Percentiles rank a stretch among this genome's conserved stretches.
Conservation (phyloP, 371 early-diverging fungal genomes). For the Lichtheimia hyalospora region DNA sequence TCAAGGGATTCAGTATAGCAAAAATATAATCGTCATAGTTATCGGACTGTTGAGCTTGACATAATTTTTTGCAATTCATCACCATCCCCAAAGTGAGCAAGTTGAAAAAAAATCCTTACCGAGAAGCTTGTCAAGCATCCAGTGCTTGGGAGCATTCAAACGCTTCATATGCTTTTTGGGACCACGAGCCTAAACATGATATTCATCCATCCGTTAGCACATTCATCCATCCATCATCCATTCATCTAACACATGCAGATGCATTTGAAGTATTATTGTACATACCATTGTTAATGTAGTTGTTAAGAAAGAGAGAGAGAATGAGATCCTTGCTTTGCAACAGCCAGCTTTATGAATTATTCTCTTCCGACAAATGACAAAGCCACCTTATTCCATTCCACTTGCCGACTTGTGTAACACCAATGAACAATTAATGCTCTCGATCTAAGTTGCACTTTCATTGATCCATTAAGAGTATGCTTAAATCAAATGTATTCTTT, state of each 20-base stretch:
- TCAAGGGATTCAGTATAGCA: too few relatives aligned
- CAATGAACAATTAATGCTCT: too few relatives aligned
- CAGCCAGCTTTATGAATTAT: neutral
- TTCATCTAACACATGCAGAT: neutral
- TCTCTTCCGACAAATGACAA: neutral
- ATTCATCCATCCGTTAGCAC: neutral
- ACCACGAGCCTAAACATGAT: constrained; percentile 84
- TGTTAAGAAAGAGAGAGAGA: too few relatives aligned
- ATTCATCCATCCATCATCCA: constrained; percentile 14
- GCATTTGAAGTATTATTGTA: too few relatives aligned
- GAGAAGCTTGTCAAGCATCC: constrained; percentile 99
- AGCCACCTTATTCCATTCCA: too few relatives aligned
- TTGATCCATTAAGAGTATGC: too few relatives aligned
- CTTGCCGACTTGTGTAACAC: too few relatives aligned
- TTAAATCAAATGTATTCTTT: too few relatives aligned
- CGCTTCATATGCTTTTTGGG: constrained; percentile 99
- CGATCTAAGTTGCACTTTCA: too few relatives aligned
- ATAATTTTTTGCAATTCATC: constrained; percentile 17
- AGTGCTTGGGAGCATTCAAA: constrained; percentile 99
- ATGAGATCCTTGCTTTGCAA: neutral
- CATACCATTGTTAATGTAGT: too few relatives aligned
- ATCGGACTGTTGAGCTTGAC: constrained; percentile 32
- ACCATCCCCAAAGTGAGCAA: neutral
- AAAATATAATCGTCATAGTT: constrained; percentile 18
- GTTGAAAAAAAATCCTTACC: constrained; percentile 18